Conservation (phyloP, 805 yeast species). For the Lachancea quebecensis region DNA sequence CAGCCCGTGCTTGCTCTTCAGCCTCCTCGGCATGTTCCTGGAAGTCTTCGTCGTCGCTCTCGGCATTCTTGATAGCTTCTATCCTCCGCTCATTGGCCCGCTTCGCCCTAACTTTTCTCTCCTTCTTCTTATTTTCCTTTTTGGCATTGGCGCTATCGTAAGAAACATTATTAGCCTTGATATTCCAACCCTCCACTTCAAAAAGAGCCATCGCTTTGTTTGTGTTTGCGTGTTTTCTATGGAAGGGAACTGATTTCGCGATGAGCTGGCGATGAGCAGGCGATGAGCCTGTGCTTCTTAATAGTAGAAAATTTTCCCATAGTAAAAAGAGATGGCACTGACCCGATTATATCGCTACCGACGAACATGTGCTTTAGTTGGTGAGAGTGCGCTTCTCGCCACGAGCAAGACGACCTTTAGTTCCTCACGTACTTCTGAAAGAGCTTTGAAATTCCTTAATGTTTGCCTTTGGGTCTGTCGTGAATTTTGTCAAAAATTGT, state of each 20-base stretch:
- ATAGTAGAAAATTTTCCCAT: no score
- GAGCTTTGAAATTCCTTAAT: no score
- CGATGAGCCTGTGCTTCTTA: not conserved
- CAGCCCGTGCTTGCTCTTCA: slow-evolving; percentile 6
- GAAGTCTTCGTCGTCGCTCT: slow-evolving; percentile 11
- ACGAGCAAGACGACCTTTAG: no score
- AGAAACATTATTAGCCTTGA: slow-evolving; percentile 48
- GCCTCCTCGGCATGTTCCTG: slow-evolving; percentile 9
- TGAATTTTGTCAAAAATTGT: no score
- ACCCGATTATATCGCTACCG: no score
- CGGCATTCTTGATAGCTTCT: slow-evolving; percentile 7
- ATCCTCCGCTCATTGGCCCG: slow-evolving; percentile 12
- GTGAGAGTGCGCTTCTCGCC: no score
- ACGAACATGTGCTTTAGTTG: no score
- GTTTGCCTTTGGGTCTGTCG: no score
- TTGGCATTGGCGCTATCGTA: slow-evolving; percentile 34
- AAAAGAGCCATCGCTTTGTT: slow-evolving; percentile 54
- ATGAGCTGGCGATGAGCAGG: slow-evolving; percentile 1
- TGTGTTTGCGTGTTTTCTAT: not conserved
- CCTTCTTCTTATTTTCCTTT: slow-evolving; percentile 23
- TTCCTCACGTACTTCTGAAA: no score
- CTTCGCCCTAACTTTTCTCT: slow-evolving; percentile 18
- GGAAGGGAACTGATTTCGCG: not conserved
- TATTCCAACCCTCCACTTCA: slow-evolving; percentile 77
- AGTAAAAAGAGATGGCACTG: no score